Conservation (phyloP, 768 basidiomycete genomes). For the Agaricus blazei region DNA sequence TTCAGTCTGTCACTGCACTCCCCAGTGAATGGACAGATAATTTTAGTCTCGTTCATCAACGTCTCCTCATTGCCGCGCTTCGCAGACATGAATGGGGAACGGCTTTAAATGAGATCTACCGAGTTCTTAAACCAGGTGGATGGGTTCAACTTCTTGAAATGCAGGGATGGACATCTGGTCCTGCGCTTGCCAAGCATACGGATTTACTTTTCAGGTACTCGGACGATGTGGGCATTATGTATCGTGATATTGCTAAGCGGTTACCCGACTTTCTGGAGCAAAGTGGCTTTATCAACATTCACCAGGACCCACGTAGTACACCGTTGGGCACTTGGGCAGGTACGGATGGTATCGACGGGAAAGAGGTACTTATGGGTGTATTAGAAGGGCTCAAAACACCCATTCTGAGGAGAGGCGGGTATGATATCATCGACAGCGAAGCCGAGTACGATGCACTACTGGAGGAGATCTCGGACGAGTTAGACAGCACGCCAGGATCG, state of each 20-base stretch:
- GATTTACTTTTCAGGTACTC: background rate
- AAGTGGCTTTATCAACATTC: constrained; percentile 3
- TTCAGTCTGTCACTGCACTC: constrained; percentile 3
- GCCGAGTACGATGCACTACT: constrained; percentile 1
- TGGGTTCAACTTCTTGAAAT: constrained; percentile 2
- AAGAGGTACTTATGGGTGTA: background rate
- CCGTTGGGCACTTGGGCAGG: background rate
- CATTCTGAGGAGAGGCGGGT: background rate
- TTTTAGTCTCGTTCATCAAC: constrained; percentile 8
- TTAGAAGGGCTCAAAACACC: background rate
- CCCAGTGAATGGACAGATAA: constrained; percentile 7
- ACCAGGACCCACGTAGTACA: background rate
- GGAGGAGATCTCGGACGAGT: background rate
- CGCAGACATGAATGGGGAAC: constrained; percentile 4
- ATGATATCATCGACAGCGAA: constrained; percentile 1
- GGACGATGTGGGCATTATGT: background rate
- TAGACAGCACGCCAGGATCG: background rate
- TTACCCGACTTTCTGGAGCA: background rate
- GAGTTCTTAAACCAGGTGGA: constrained; percentile 5
- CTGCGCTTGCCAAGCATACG: background rate
- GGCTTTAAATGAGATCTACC: constrained; percentile 3
- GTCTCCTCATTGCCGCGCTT: constrained; percentile 3
- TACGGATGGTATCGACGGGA: background rate
- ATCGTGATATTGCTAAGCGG: background rate
- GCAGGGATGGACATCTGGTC: constrained; percentile 2